These are phyloP conservation scores for Trichoderma breve DNA, from an alignment of 2,329 filamentous ascomycete genomes.

Conservation along the genomic window DNA sequence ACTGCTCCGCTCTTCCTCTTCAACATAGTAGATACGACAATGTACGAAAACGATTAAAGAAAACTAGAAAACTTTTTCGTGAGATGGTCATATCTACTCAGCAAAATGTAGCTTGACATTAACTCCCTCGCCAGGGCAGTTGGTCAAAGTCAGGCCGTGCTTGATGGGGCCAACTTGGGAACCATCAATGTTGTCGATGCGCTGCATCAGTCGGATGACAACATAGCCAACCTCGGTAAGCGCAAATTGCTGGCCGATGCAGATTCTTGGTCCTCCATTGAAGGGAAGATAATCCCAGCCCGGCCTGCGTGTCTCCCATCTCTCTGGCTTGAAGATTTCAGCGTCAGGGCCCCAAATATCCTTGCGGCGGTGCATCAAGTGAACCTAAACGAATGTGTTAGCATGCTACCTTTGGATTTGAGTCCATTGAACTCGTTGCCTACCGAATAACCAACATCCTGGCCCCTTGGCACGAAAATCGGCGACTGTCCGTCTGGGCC, in stretches of 20 bases:
- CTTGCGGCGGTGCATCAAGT: conserved; percentile 38
- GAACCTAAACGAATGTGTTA: conserved; percentile 20
- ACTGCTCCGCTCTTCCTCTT: not conserved
- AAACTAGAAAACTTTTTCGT: not conserved
- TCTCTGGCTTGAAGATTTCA: conserved; percentile 41
- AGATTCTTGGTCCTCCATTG: conserved; percentile 31
- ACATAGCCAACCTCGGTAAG: conserved; percentile 29
- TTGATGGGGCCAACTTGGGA: conserved; percentile 23
- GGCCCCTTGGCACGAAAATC: conserved; percentile 49
- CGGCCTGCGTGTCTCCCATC: conserved; percentile 33
- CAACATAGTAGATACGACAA: not conserved
- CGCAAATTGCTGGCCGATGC: conserved; percentile 31
- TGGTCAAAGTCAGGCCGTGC: conserved; percentile 25
- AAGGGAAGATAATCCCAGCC: conserved; percentile 32
- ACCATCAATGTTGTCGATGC: conserved; percentile 26
- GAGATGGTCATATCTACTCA: not conserved
- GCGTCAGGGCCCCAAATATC: conserved; percentile 42
- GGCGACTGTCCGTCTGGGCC: conserved; percentile 47
- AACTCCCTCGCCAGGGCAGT: conserved; percentile 25
- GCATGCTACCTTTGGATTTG: not conserved
- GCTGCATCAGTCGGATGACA: conserved; percentile 25
- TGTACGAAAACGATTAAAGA: not conserved
- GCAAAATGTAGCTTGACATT: conserved; percentile 26
- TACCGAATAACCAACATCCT: conserved; percentile 40
- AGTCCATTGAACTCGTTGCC: not conserved